phyloP scores from a whole-genome alignment of 1,284 basidiomycete genomes.

The Ceratorhiza oryzae-sativae region DNA sequence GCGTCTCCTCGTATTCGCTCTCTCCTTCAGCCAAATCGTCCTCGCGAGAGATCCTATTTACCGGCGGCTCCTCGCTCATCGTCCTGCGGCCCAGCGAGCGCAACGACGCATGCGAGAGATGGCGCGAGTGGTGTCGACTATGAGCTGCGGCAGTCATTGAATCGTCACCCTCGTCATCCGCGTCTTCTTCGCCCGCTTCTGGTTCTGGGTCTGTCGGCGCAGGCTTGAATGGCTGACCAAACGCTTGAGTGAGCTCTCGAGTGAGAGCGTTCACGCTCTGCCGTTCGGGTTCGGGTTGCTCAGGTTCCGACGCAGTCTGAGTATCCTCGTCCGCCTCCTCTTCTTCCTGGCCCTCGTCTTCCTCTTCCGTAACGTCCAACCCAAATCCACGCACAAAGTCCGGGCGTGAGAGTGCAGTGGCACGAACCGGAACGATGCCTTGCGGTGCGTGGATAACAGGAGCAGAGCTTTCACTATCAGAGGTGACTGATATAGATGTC shows the following conservation, averaged over 20 bases:
- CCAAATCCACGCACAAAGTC: conserved; percentile 81
- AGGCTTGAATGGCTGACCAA: conserved; percentile 23
- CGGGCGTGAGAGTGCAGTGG: conserved; percentile 52
- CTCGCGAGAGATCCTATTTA: conserved; percentile 19
- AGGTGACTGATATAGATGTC: conserved; percentile 68
- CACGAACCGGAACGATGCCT: conserved; percentile 61
- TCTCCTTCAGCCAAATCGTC: conserved; percentile 37
- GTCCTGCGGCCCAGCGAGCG: conserved; percentile 62
- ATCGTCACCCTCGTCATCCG: conserved; percentile 52
- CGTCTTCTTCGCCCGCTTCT: conserved; percentile 48
- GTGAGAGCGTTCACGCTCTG: conserved; percentile 40
- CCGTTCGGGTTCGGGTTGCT: conserved; percentile 47
- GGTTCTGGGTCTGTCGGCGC: conserved; percentile 8
- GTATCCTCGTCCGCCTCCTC: conserved; percentile 52
- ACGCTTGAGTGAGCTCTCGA: conserved; percentile 6
- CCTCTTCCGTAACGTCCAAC: conserved; percentile 75
- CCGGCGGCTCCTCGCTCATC: conserved; percentile 28
- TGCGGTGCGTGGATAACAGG: conserved; percentile 63
- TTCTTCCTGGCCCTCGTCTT: conserved; percentile 52
- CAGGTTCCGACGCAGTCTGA: conserved; percentile 47
- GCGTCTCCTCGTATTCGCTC: conserved; percentile 31
- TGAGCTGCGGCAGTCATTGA: conserved; percentile 56
- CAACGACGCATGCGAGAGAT: conserved; percentile 70
- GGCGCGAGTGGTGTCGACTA: conserved; percentile 68
- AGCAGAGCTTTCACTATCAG: conserved; percentile 55